These are phyloP conservation scores for Colletotrichum incanum DNA, from an alignment of 2,329 filamentous ascomycete species.

Conservation along the genomic window DNA sequence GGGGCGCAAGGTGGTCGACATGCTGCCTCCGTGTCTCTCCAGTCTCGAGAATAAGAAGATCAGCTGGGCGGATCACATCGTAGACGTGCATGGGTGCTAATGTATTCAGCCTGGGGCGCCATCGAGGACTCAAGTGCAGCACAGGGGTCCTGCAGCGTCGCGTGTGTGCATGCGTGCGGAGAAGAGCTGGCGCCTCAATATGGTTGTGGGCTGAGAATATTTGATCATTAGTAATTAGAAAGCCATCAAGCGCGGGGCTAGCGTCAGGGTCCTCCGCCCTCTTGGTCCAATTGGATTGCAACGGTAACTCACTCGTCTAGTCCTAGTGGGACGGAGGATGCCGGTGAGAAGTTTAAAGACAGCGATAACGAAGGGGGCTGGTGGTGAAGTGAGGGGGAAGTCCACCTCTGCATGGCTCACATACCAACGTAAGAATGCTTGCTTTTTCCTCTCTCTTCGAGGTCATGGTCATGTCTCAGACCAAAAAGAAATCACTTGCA, in stretches of 20 bases:
- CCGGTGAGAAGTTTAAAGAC: background rate
- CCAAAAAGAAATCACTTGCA: no score
- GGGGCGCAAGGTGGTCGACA: conserved; percentile 27
- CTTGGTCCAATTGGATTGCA: conserved; percentile 1
- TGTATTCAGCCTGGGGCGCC: background rate
- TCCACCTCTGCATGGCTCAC: background rate
- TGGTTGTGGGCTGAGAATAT: conserved; percentile 1
- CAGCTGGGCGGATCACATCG: background rate
- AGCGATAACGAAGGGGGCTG: background rate
- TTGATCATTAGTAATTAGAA: background rate
- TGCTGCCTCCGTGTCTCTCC: background rate
- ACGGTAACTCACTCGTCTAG: conserved; percentile 6
- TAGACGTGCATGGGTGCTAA: background rate
- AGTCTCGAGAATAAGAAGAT: background rate
- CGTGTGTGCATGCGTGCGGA: background rate
- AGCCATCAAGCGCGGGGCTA: background rate
- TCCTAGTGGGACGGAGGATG: background rate
- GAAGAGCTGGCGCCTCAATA: background rate
- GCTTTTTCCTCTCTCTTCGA: no score
- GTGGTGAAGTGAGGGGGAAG: no score
- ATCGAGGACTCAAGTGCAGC: background rate
- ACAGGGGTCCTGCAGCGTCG: conserved; percentile 2
- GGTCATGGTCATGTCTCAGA: no score
- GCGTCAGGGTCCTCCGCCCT: conserved; percentile 2
- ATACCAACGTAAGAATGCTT: background rate